A percentile compares a stretch with the other conserved stretches of the same genome.
These are phyloP conservation scores for Penicillium pulvis DNA, from an alignment of 495 filamentous ascomycete species.

Conservation along the genomic window DNA sequence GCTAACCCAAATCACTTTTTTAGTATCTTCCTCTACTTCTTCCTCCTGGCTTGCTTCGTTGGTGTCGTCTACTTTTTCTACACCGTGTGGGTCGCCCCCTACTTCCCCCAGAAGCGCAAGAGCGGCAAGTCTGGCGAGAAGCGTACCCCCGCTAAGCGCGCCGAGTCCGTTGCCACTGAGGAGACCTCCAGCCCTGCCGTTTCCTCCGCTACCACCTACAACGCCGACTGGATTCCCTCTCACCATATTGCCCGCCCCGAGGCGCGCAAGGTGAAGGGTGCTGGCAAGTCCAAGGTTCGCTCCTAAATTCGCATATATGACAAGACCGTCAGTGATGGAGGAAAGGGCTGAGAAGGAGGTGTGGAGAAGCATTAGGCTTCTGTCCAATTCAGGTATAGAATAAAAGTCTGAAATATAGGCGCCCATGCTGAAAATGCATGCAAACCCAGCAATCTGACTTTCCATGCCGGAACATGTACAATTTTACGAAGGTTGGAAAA, in stretches of 20 bases:
- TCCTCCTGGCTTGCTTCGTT: constrained; percentile 75
- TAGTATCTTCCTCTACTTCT: constrained; percentile 95
- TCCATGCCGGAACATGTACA: constrained; percentile 36
- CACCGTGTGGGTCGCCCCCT: constrained; percentile 93
- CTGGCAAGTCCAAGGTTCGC: constrained; percentile 59
- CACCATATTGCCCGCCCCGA: constrained; percentile 87
- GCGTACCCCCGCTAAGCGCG: constrained; percentile 64
- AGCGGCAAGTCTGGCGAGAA: constrained; percentile 64
- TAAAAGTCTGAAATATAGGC: constrained; percentile 1
- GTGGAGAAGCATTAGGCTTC: constrained; percentile 12
- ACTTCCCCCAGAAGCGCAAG: constrained; percentile 89
- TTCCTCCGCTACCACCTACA: constrained; percentile 73
- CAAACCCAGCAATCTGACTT: constrained; percentile 9
- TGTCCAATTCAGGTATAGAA: constrained; percentile 11
- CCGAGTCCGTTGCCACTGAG: constrained; percentile 62
- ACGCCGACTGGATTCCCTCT: constrained; percentile 94
- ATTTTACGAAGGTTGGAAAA: constrained; percentile 15
- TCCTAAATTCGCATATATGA: constrained; percentile 24
- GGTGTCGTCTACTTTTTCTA: constrained; percentile 94
- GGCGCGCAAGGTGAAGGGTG: constrained; percentile 76
- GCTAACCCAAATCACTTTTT: constrained; percentile 25
- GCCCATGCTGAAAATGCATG: constrained; percentile 35
- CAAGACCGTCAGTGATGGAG: constrained; percentile 5
- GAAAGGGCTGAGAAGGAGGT: constrained; percentile 1
- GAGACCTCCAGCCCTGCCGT: constrained; percentile 67